These are phyloP conservation scores for Dendrocalamus latiflorus DNA, from an alignment of 202 grass and related monocot species.

Conservation along the genomic window DNA sequence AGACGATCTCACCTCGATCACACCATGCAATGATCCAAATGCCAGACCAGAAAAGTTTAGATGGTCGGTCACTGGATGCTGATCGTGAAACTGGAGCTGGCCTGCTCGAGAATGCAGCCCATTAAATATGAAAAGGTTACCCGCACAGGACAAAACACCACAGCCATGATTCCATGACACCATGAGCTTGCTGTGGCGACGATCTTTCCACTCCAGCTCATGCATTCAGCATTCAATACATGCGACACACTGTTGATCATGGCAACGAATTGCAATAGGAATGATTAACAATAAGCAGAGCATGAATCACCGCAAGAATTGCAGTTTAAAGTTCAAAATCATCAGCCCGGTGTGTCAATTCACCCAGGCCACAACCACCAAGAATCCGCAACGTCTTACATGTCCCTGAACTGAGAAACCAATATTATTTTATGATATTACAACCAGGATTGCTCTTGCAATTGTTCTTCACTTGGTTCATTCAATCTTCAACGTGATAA, in stretches of 20 bases:
- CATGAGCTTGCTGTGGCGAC: not conserved
- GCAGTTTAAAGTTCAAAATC: not conserved
- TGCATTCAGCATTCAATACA: slow-evolving; percentile 18
- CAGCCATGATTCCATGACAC: not conserved
- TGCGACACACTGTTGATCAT: not conserved
- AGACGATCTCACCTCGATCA: too few relatives aligned
- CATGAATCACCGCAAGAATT: not conserved
- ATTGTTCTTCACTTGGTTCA: not conserved
- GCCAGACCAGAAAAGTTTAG: too few relatives aligned
- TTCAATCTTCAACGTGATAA: not conserved
- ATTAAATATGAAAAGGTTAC: slow-evolving; percentile 28
- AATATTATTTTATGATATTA: slow-evolving; percentile 24
- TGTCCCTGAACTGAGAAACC: not conserved
- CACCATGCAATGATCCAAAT: too few relatives aligned
- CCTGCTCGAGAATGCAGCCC: too few relatives aligned
- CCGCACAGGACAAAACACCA: not conserved
- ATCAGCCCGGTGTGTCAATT: not conserved
- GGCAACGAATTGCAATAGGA: not conserved
- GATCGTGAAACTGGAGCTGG: too few relatives aligned
- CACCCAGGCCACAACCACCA: slow-evolving; percentile 12
- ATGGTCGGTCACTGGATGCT: too few relatives aligned
- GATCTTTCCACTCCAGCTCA: not conserved
- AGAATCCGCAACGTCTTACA: not conserved
- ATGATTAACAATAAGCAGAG: not conserved
- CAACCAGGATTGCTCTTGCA: slow-evolving; percentile 5